phyloP scores from a whole-genome alignment of 1,284 basidiomycete species.

The Puccinia hordei region DNA sequence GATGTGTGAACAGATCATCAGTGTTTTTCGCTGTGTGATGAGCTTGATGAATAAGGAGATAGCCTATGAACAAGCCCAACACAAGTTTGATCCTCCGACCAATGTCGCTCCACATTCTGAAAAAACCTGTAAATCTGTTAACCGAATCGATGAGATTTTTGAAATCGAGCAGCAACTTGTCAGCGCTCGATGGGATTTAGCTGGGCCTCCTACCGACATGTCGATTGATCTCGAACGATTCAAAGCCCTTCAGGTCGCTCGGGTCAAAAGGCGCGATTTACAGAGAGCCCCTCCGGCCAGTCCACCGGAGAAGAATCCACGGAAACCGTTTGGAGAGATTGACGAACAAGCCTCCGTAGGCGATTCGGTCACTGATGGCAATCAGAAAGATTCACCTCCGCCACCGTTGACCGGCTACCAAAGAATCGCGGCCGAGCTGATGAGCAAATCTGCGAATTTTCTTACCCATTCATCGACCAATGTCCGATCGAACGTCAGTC shows the following conservation, averaged over 20 bases:
- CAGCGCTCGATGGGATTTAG: not conserved
- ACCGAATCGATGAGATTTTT: conserved; percentile 31
- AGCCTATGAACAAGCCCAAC: not conserved
- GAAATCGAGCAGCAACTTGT: conserved; percentile 22
- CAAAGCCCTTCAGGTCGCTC: conserved; percentile 1
- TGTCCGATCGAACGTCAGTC: not conserved
- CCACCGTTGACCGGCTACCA: conserved; percentile 23
- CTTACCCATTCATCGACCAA: conserved; percentile 17
- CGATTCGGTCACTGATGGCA: not conserved
- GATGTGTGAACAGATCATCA: conserved; percentile 22
- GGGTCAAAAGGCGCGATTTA: not conserved
- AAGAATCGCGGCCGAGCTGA: conserved; percentile 15
- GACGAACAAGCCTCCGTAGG: not conserved
- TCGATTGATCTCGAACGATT: conserved; percentile 13
- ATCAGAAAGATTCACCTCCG: not conserved
- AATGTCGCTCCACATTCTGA: not conserved
- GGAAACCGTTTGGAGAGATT: conserved; percentile 26
- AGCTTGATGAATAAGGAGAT: conserved; percentile 20
- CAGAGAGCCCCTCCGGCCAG: not conserved
- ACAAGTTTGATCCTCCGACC: not conserved
- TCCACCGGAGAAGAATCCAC: conserved; percentile 12
- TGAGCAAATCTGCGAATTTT: conserved; percentile 34
- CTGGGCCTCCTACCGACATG: not conserved
- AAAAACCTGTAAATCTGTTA: not conserved
- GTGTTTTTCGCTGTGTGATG: conserved; percentile 30